Conservation (phyloP, 306 rosid species). For the Ormosia emarginata region DNA sequence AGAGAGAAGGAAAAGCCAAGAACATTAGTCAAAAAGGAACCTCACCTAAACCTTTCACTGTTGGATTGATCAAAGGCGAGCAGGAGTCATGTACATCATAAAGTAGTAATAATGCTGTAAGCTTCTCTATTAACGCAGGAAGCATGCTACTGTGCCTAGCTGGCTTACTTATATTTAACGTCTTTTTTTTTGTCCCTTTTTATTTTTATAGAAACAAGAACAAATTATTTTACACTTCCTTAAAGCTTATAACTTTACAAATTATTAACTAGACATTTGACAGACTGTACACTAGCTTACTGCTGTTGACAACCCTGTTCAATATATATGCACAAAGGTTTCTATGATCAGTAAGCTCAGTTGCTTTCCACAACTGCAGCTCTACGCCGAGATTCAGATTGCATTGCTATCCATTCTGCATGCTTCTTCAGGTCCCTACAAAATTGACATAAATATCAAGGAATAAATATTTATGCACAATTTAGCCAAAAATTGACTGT, state of each 20-base stretch:
- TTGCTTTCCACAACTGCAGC: neutral
- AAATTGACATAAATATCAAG: constrained; percentile 13
- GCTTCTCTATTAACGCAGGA: neutral
- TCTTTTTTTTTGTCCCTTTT: neutral
- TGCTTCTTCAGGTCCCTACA: constrained; percentile 37
- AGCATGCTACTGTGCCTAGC: neutral
- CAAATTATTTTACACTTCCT: neutral
- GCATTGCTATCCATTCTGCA: constrained; percentile 10
- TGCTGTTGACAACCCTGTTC: neutral
- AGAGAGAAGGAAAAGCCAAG: neutral
- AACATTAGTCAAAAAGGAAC: neutral
- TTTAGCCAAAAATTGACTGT: neutral
- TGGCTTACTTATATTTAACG: neutral
- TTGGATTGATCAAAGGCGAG: neutral
- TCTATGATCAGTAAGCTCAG: neutral
- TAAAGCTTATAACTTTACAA: neutral
- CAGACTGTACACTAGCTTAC: neutral
- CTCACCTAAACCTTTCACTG: neutral
- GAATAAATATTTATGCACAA: neutral
- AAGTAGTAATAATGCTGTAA: neutral
- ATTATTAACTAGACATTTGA: neutral
- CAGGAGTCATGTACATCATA: neutral
- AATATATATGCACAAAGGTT: neutral
- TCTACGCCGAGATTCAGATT: constrained; percentile 8
- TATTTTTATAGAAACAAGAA: neutral